Conservation (phyloP, 2,329 filamentous ascomycete species). For the Stachybotrys chartarum region DNA sequence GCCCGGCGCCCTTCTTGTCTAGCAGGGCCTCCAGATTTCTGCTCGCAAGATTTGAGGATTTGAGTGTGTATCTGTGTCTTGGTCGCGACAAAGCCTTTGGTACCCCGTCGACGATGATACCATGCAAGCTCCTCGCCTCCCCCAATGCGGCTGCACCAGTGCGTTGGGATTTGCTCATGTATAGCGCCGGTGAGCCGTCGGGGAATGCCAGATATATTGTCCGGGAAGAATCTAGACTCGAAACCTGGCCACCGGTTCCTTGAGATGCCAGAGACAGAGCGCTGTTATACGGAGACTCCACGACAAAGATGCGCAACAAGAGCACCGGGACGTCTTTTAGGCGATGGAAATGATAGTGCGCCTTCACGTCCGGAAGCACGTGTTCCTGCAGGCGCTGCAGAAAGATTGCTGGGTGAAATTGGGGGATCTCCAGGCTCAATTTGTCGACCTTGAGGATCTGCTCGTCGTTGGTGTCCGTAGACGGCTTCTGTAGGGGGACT, state of each 20-base stretch:
- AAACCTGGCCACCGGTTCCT: constrained; percentile 21
- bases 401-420: constrained; percentile 76
- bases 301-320: constrained; percentile 69
- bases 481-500: constrained; percentile 38
- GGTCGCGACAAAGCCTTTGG: constrained; percentile 76
- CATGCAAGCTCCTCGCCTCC: constrained; percentile 59
- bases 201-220: constrained; percentile 79
- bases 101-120: constrained; percentile 68
- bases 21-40: constrained; percentile 66
- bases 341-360: constrained; percentile 74
- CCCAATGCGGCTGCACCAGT: constrained; percentile 31
- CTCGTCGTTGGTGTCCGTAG: constrained; percentile 29
- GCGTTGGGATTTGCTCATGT: constrained; percentile 48
- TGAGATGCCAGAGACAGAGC: constrained; percentile 35
- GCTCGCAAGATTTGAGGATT: constrained; percentile 60
- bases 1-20: constrained; percentile 59
- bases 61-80: constrained; percentile 62
- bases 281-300: constrained; percentile 74
- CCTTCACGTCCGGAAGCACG: constrained; percentile 71
- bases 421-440: constrained; percentile 48
- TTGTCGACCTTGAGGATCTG: constrained; percentile 34
- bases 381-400: constrained; percentile 68
- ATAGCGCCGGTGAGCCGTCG: constrained; percentile 70
- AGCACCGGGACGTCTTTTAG: constrained; percentile 62
- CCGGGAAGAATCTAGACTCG: constrained; percentile 56